Base-by-base conservation (phyloP, 169 alveolate genomes). In the Plasmodium inui region DNA sequence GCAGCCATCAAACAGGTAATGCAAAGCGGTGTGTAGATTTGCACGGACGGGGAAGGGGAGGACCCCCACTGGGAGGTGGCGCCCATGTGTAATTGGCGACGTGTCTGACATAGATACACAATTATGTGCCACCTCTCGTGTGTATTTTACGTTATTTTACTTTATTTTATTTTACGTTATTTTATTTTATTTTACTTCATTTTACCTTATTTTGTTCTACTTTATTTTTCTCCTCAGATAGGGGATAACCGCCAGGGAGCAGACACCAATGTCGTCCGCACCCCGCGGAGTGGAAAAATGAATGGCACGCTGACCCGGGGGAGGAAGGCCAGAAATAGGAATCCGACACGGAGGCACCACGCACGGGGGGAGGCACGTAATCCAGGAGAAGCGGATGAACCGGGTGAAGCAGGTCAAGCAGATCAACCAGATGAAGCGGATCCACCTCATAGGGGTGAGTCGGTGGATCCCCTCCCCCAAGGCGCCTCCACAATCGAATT, bases 401-500 rank as follows among this genome's bases (percentile, higher is more conserved):
- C n/a, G n/a, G n/a, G 73, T 89, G 41, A 95, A 53, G 6, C 93
- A 96, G n/a, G n/a, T n/a, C n/a, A n/a, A n/a, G n/a, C n/a, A n/a
- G n/a, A n/a, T n/a, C n/a, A n/a, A n/a, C 76, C 30, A 9, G 88
- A 78, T n/a, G 93, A 90, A 5, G n/a, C 14, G 17, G 93, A 93
- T 84, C 53, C 55, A 46, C n/a, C n/a, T n/a, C n/a, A n/a, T n/a
- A n/a, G n/a, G n/a, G n/a, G 73, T 89, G 41, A 95, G n/a, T n/a
- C n/a, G 61, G 83, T 70, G 22, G 97, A 97, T 1, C 97, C 97
- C 17, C 0, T 14, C 61, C 61, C 61, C 26, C 61, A 50, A 50
- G 61, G 22, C 0, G 61, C 17, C 6, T 50, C 22, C 19, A 50
- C 61, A 50, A 0, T 14, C 61, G 22, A 94, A 14, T 95, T 89